These are phyloP conservation scores for Suhomyces maxii DNA, from an alignment of 1,139 yeast species.

Conservation along the genomic window DNA sequence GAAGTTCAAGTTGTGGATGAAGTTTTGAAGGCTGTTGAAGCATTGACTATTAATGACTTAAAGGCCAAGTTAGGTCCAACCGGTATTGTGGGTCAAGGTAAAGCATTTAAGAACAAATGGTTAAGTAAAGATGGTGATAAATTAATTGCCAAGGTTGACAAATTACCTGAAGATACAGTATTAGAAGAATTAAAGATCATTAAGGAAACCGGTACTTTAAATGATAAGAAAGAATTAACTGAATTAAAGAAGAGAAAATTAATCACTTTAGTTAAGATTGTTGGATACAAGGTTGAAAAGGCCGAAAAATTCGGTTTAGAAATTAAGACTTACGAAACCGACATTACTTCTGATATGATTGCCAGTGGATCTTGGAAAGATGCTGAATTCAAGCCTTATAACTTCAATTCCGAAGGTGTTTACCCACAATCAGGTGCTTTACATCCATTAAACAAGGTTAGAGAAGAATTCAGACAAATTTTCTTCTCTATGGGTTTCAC, in stretches of 20 bases:
- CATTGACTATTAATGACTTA: conserved; percentile 81
- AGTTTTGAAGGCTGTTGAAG: conserved; percentile 72
- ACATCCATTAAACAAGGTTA: conserved; percentile 93
- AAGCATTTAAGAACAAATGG: conserved; percentile 99
- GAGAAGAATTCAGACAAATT: conserved; percentile 96
- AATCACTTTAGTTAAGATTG: conserved; percentile 65
- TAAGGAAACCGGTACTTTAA: conserved; percentile 54
- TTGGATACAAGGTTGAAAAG: conserved; percentile 74
- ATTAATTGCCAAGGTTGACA: conserved; percentile 57
- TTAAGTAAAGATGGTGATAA: conserved; percentile 82
- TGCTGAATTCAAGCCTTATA: conserved; percentile 89
- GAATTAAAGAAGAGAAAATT: conserved; percentile 96
- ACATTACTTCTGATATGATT: conserved; percentile 91
- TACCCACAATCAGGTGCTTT: conserved; percentile 86
- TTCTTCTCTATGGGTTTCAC: conserved; percentile 97
- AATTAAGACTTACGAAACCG: conserved; percentile 84
- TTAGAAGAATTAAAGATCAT: conserved; percentile 64
- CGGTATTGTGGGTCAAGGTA: conserved; percentile 93
- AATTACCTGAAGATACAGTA: conserved; percentile 65
- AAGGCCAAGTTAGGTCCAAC: conserved; percentile 72
- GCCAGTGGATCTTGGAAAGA: conserved; percentile 77
- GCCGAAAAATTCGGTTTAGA: conserved; percentile 83
- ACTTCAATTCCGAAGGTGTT: conserved; percentile 93
- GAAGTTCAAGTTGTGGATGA: conserved; percentile 80
- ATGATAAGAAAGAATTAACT: conserved; percentile 63